These are phyloP conservation scores for Rhizopogon vinicolor DNA, from an alignment of 768 basidiomycete species.

Conservation along the genomic window DNA sequence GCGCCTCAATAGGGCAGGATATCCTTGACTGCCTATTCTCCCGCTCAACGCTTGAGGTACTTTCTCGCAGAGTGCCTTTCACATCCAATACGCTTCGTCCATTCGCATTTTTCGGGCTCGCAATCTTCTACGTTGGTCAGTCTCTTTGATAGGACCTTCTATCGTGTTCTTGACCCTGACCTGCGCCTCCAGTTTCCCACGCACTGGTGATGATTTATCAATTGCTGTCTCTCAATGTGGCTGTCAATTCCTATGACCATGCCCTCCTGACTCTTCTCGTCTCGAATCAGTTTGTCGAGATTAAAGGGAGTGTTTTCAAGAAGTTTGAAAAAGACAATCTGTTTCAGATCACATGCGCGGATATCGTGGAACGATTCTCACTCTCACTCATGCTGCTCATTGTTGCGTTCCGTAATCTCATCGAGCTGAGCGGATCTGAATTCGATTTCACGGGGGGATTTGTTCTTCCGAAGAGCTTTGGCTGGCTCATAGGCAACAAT, in stretches of 20 bases:
- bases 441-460: constrained; percentile 72
- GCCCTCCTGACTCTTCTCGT: constrained; percentile 90
- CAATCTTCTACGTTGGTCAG: constrained; percentile 79
- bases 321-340: constrained; percentile 98
- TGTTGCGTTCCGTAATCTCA: constrained; percentile 91
- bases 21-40: constrained; percentile 96
- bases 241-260: constrained; percentile 97
- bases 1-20: constrained; percentile 96
- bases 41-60: constrained; percentile 75
- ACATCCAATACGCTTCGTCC: constrained; percentile 71
- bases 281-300: constrained; percentile 98
- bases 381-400: constrained; percentile 85
- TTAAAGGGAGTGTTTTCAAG: constrained; percentile 99
- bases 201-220: constrained; percentile 96
- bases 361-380: constrained; percentile 97
- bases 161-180: not conserved
- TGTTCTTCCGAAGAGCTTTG: constrained; percentile 76
- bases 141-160: not conserved
- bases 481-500: constrained; percentile 77
- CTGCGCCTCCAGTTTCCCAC: constrained; percentile 60
- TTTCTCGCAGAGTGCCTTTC: constrained; percentile 59
- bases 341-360: constrained; percentile 98
- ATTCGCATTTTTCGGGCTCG: constrained; percentile 78
- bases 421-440: constrained; percentile 89
- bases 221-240: constrained; percentile 91